Evolutionary conservation across 2,329 filamentous ascomycete species (phyloP).

Genomic region (Alternaria consortialis): DNA sequence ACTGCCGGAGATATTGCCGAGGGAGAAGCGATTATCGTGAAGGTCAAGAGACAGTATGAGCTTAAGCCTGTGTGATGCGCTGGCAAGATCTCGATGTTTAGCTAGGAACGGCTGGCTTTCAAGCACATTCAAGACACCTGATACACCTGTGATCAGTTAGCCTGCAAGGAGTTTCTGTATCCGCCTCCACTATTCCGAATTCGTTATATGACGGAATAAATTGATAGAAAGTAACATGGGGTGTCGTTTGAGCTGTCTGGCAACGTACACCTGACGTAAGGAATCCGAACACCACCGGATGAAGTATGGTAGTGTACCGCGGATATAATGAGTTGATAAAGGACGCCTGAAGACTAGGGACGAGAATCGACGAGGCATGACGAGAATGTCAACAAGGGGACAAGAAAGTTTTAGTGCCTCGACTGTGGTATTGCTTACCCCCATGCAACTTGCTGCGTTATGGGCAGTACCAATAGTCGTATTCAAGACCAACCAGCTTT

Average conservation of each 20-base stretch:
- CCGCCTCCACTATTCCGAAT: neutral
- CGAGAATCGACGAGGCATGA: neutral
- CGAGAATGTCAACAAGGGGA: neutral
- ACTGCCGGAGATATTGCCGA: constrained; percentile 15
- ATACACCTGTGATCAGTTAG: neutral
- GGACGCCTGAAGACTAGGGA: neutral
- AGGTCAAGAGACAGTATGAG: constrained; percentile 3
- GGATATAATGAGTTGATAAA: neutral
- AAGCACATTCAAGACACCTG: neutral
- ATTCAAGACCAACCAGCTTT: constrained; percentile 11
- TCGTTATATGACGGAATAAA: neutral
- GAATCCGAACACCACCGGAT: neutral
- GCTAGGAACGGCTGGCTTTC: neutral
- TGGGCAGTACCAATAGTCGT: neutral
- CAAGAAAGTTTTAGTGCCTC: neutral
- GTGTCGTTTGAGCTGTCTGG: constrained; percentile 14
- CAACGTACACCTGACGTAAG: constrained; percentile 13
- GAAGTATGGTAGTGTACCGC: neutral
- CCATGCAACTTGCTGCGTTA: neutral
- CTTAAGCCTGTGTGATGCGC: neutral
- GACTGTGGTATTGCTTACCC: neutral
- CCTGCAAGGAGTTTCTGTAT: neutral
- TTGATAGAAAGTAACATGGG: constrained; percentile 4
- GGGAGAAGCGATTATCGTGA: neutral
- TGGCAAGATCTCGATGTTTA: neutral